phyloP scores from a whole-genome alignment of 768 basidiomycete species.

The Macrolepiota albuminosa region DNA sequence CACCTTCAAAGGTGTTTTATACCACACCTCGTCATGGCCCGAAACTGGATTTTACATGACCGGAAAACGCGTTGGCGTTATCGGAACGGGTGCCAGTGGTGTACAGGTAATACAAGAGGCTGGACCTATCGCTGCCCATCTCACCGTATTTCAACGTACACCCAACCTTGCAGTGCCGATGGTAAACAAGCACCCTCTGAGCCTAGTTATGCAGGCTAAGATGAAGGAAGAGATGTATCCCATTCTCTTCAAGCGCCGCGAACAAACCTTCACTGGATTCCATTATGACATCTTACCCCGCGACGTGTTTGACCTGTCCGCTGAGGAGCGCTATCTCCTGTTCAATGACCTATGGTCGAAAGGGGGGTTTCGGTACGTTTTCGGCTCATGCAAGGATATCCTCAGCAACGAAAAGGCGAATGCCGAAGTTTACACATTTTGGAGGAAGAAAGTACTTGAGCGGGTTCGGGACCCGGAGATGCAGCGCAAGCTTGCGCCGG shows the following conservation, averaged over 20 bases:
- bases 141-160: constrained; percentile 25
- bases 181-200: constrained; percentile 16
- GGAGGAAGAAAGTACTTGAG: constrained; percentile 18
- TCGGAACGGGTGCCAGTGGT: constrained; percentile 22
- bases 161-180: constrained; percentile 20
- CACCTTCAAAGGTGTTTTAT: constrained; percentile 17
- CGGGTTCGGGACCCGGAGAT: constrained; percentile 16
- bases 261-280: constrained; percentile 17
- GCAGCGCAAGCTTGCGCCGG: constrained; percentile 21
- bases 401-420: constrained; percentile 15
- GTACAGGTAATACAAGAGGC: constrained; percentile 22
- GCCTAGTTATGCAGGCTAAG: constrained; percentile 8
- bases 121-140: constrained; percentile 15
- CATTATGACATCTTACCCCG: constrained; percentile 7
- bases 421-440: constrained; percentile 18
- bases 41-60: constrained; percentile 14
- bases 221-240: constrained; percentile 17
- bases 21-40: constrained; percentile 23
- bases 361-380: constrained; percentile 19
- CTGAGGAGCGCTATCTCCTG: constrained; percentile 18
- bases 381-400: constrained; percentile 14
- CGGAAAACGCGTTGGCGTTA: constrained; percentile 22
- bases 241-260: constrained; percentile 13
- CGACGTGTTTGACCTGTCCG: constrained; percentile 9
- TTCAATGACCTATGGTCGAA: constrained; percentile 17